Evolutionary conservation across 805 yeast species (phyloP).

Genomic region (Ogataea haglerorum): DNA sequence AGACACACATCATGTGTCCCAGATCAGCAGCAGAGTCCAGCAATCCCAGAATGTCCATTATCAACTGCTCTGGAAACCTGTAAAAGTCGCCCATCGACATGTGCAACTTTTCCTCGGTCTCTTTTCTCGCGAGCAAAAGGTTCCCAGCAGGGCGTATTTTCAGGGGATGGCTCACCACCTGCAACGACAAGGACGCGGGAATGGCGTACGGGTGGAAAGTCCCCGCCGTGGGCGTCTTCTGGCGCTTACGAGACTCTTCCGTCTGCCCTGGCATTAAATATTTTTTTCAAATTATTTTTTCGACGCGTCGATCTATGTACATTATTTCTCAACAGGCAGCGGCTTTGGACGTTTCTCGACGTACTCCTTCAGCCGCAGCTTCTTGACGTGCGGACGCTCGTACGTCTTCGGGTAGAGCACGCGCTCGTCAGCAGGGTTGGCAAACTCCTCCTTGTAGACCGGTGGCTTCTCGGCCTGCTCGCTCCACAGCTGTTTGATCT

Average conservation of each 20-base stretch:
- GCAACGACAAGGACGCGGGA: conserved; percentile 21
- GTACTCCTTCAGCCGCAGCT: conserved; percentile 53
- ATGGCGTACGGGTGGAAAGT: conserved; percentile 15
- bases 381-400: conserved; percentile 41
- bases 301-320: conserved; percentile 16
- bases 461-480: conserved; percentile 31
- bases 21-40: conserved; percentile 49
- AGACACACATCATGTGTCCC: conserved; percentile 50
- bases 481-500: conserved; percentile 71
- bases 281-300: not conserved
- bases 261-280: conserved; percentile 1
- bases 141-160: conserved; percentile 79
- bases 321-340: conserved; percentile 42
- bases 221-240: not conserved
- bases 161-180: conserved; percentile 56
- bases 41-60: conserved; percentile 49
- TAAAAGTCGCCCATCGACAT: conserved; percentile 52
- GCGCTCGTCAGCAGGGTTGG: conserved; percentile 56
- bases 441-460: conserved; percentile 40
- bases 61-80: conserved; percentile 58
- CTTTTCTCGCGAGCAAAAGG: conserved; percentile 26
- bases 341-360: conserved; percentile 53
- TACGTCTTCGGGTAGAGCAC: conserved; percentile 73
- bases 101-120: conserved; percentile 18
- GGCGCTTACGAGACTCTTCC: conserved; percentile 1